A percentile compares a stretch with the other conserved stretches of the same genome.
These are phyloP conservation scores for Lanzia echinophila DNA, from an alignment of 2,329 filamentous ascomycete genomes.

Conservation along the genomic window DNA sequence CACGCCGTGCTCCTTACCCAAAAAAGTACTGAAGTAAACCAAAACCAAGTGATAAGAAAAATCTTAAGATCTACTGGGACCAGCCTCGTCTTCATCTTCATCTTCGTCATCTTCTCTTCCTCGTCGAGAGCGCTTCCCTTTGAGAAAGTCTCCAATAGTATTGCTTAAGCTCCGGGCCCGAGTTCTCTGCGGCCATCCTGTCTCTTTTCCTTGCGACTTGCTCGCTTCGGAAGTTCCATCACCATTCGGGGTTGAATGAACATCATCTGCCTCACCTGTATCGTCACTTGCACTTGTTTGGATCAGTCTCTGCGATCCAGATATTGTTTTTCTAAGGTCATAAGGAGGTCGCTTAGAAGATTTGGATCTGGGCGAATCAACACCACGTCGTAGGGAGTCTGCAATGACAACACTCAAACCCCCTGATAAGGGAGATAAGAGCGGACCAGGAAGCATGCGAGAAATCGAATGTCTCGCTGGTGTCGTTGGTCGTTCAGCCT, in stretches of 20 bases:
- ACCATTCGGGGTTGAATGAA: conserved; percentile 10
- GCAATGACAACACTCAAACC: conserved; percentile 58
- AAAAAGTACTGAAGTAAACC: conserved; percentile 3
- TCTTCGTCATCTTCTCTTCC: conserved; percentile 9
- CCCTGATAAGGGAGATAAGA: conserved; percentile 53
- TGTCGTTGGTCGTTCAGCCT: conserved; percentile 34
- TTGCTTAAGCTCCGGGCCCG: conserved; percentile 28
- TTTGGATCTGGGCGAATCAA: conserved; percentile 35
- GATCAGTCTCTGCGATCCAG: conserved; percentile 21
- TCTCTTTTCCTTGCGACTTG: conserved; percentile 18
- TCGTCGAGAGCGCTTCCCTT: conserved; percentile 12
- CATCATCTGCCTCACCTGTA: conserved; percentile 16
- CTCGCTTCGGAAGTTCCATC: conserved; percentile 9
- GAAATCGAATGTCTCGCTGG: conserved; percentile 42
- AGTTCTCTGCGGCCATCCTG: conserved; percentile 17
- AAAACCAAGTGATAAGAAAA: not conserved
- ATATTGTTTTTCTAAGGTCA: conserved; percentile 24
- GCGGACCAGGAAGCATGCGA: conserved; percentile 48
- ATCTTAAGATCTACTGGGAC: conserved; percentile 22
- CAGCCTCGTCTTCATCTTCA: conserved; percentile 23
- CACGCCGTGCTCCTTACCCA: conserved; percentile 8
- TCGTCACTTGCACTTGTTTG: conserved; percentile 14
- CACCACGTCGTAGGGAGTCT: conserved; percentile 54
- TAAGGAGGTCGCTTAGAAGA: conserved; percentile 25
- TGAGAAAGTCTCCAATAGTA: conserved; percentile 26